These are phyloP conservation scores for Withania somnifera DNA, from an alignment of 305 asterid genomes.

Conservation along the genomic window DNA sequence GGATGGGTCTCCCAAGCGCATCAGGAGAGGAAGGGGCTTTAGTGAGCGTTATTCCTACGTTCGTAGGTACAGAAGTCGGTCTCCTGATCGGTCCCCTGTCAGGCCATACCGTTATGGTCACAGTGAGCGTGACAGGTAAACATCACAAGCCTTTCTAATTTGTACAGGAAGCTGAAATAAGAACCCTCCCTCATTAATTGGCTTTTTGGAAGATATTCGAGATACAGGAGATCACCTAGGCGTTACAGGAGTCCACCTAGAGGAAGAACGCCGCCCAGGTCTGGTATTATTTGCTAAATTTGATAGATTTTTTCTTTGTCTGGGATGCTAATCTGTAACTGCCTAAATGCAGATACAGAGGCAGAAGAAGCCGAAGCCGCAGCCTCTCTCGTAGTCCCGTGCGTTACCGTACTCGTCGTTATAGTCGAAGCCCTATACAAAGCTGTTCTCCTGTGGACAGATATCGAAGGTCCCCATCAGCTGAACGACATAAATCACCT, in stretches of 20 bases:
- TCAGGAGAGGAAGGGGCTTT: slow-evolving; percentile 93
- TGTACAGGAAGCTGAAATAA: background rate
- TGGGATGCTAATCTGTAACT: background rate
- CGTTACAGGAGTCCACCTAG: slow-evolving; percentile 92
- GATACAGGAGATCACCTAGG: slow-evolving; percentile 84
- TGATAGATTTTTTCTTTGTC: background rate
- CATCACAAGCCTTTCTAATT: background rate
- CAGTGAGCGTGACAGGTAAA: slow-evolving; percentile 67
- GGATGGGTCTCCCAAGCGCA: slow-evolving; percentile 85
- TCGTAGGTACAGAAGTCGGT: slow-evolving; percentile 75
- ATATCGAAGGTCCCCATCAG: slow-evolving; percentile 46
- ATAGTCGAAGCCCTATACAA: slow-evolving; percentile 58
- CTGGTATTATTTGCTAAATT: background rate
- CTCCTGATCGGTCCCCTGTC: slow-evolving; percentile 78
- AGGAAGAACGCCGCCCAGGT: slow-evolving; percentile 78
- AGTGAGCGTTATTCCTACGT: slow-evolving; percentile 80
- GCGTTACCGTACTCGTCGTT: slow-evolving; percentile 65
- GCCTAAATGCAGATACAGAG: slow-evolving; percentile 57
- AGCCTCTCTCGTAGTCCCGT: slow-evolving; percentile 80
- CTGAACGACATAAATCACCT: slow-evolving; percentile 44
- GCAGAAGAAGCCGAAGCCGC: slow-evolving; percentile 74
- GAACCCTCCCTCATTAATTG: background rate
- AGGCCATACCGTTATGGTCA: slow-evolving; percentile 77
- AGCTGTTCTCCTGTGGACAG: slow-evolving; percentile 65
- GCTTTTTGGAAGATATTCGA: slow-evolving; percentile 35